phyloP scores from a whole-genome alignment of 768 basidiomycete genomes.

The Paxillus ammoniavirescens region DNA sequence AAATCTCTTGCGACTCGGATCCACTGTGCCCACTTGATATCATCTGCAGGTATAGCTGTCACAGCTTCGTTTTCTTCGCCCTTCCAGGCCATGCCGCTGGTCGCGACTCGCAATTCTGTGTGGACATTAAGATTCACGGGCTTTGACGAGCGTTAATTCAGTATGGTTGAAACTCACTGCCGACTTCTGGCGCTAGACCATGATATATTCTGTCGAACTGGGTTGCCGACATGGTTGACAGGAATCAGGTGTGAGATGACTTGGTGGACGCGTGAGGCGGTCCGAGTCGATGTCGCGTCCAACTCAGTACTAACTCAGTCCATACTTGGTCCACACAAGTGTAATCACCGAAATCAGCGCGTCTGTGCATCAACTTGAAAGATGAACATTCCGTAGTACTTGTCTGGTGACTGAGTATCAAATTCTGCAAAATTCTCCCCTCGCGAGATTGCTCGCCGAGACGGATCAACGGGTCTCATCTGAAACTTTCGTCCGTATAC shows the following conservation, averaged over 20 bases:
- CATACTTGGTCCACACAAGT: too few species aligned
- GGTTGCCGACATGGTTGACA: constrained; percentile 52
- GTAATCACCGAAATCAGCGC: too few species aligned
- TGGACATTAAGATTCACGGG: constrained; percentile 3
- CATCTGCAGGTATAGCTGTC: constrained; percentile 59
- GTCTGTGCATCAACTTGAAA: too few species aligned
- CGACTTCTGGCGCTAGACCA: constrained; percentile 66
- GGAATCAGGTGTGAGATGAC: constrained; percentile 5
- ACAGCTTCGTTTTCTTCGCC: constrained; percentile 65
- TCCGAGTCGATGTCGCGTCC: neutral
- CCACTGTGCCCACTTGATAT: constrained; percentile 92
- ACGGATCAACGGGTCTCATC: neutral
- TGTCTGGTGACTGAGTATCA: neutral
- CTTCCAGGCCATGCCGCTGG: constrained; percentile 94
- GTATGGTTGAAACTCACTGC: constrained; percentile 60
- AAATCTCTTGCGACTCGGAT: constrained; percentile 89
- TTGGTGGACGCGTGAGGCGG: constrained; percentile 30
- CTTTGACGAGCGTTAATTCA: neutral
- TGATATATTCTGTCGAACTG: constrained; percentile 88
- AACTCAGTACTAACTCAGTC: too few species aligned
- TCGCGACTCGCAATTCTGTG: constrained; percentile 85
- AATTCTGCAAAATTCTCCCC: neutral
- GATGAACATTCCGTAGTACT: too few species aligned
- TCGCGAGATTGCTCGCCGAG: too few species aligned
- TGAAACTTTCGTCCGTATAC: neutral